Evolutionary conservation across 2,329 filamentous ascomycete species (phyloP).

Genomic region (Fusarium sp.): DNA sequence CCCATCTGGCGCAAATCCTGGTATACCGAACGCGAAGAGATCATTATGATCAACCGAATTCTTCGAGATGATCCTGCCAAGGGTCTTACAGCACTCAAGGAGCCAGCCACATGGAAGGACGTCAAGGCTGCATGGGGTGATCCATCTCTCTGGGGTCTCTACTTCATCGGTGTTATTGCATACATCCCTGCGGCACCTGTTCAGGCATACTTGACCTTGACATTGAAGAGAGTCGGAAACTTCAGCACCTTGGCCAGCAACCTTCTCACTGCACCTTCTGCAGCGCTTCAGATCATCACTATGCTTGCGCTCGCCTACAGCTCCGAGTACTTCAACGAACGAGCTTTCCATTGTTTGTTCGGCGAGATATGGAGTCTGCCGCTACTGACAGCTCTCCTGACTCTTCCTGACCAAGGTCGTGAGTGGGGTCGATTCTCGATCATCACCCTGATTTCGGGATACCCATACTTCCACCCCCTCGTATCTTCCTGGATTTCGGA

Average conservation of each 20-base stretch:
- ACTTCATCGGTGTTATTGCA: conserved; percentile 60
- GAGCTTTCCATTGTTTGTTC: conserved; percentile 63
- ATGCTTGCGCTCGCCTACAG: conserved; percentile 65
- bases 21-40: conserved; percentile 75
- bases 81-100: conserved; percentile 58
- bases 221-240: conserved; percentile 63
- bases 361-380: conserved; percentile 66
- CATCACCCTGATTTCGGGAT: conserved; percentile 63
- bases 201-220: conserved; percentile 64
- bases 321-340: conserved; percentile 66
- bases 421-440: conserved; percentile 65
- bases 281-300: conserved; percentile 66
- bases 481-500: conserved; percentile 62
- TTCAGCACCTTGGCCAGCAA: conserved; percentile 71
- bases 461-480: conserved; percentile 69
- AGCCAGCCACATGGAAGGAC: conserved; percentile 56
- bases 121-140: conserved; percentile 59
- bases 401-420: conserved; percentile 59
- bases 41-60: conserved; percentile 74
- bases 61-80: conserved; percentile 66
- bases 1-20: conserved; percentile 71
- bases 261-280: conserved; percentile 70
- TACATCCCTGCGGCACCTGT: conserved; percentile 62
- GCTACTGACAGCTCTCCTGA: conserved; percentile 62
- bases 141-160: conserved; percentile 61